Evolutionary conservation across 176 grass and related monocot species (phyloP).

Genomic region (Juncus effusus): DNA sequence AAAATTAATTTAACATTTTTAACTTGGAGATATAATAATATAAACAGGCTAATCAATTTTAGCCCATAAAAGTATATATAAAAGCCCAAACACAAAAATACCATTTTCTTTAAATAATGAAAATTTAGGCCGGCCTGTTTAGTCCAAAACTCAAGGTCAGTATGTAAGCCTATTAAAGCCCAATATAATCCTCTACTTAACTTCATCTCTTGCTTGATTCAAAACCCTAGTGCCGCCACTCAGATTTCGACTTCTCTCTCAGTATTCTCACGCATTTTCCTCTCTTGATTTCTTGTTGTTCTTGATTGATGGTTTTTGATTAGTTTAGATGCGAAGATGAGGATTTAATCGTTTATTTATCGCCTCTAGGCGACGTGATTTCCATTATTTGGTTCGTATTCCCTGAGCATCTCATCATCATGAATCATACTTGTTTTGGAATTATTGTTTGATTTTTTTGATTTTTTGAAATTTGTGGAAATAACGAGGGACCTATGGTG

Average conservation of each 20-base stretch:
- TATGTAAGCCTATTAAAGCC: too few relatives aligned
- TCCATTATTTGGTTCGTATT: constrained; percentile 30
- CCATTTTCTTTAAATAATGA: too few relatives aligned
- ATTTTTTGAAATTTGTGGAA: background rate
- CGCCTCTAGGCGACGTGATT: constrained; percentile 14
- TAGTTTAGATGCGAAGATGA: constrained; percentile 23
- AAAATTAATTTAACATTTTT: too few relatives aligned
- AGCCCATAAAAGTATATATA: too few relatives aligned
- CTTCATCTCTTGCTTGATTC: background rate
- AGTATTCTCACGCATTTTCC: background rate
- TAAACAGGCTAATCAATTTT: too few relatives aligned
- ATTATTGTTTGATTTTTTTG: background rate
- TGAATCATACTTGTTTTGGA: background rate
- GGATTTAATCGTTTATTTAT: constrained; percentile 5
- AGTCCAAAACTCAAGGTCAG: too few relatives aligned
- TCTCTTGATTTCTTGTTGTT: background rate
- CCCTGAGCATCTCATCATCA: constrained; percentile 24
- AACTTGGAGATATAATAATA: too few relatives aligned
- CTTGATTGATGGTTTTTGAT: constrained; percentile 1
- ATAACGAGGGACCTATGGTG: constrained; percentile 35
- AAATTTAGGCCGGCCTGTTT: too few relatives aligned
- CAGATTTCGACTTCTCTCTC: background rate
- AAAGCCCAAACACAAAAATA: too few relatives aligned
- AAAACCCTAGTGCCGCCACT: constrained; percentile 1
- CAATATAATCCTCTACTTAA: too few relatives aligned